Base-by-base conservation (phyloP, 164 flowering plant species). In the Magnolia officinalis region DNA sequence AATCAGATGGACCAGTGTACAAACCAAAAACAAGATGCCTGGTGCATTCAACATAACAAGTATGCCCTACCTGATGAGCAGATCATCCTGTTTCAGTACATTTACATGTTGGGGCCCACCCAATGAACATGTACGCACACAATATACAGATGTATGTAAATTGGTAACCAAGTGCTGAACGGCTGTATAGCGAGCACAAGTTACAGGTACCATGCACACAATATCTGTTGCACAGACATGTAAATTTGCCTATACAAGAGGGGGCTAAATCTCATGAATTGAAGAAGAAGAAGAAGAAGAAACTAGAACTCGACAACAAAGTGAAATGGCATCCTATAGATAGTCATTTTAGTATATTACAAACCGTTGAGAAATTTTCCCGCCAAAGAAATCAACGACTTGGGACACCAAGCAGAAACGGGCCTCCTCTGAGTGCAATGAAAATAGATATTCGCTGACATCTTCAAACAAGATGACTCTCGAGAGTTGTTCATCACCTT, bases 351-450 rank as follows among this genome's bases (percentile, higher is more conserved):
- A 63, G 3, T 2, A 55, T 51, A 63, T 49, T 63, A 86, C 91
- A 76, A 74, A 93, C 98, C 92, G 74, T 68, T 78, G 89, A 78
- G 89, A 84, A 67, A 89, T 80, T 80, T 84, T 84, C 69, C 93
- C 99, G 72, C 95, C 97, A 84, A 85, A 96, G 83, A 96, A 96
- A 55, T 91, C 96, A 84, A 94, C 82, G 76, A 94, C 90, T 77
- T 91, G 95, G 74, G 72, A 82, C 71, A 91, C 76, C 67, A 96
- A 82, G 81, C 86, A 87, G 66, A 90, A 83, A 14, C 92, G 95
- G 31, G 97, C 95, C 82, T 92, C 94, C 49, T 72, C 77, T 11
- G 97, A 89, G 82, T 77, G 82, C 78, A 96, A 81, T 1, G 98
- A 90, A 80, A 92, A 96, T 58, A 96, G 81, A 80, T 87, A 92